Conservation (phyloP, 2,329 filamentous ascomycete species). For the Cyanodermella asteris region DNA sequence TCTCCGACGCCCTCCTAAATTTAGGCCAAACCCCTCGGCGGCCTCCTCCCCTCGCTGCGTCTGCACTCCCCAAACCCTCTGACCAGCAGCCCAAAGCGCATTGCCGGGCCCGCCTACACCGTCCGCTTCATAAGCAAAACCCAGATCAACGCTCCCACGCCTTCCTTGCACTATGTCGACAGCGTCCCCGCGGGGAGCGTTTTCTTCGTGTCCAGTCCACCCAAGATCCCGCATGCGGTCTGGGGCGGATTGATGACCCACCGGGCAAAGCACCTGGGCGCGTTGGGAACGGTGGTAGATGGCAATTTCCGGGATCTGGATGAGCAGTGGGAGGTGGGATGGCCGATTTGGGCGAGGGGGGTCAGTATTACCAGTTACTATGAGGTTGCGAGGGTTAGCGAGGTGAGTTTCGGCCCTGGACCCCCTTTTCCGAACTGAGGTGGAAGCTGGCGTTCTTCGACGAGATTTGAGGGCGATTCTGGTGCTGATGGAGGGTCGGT, state of each 20-base stretch:
- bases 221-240: conserved; percentile 22
- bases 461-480: not conserved
- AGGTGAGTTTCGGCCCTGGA: conserved; percentile 6
- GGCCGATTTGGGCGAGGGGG: conserved; percentile 10
- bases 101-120: conserved; percentile 33
- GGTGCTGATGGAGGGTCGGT: not conserved
- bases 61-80: conserved; percentile 33
- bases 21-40: conserved; percentile 22
- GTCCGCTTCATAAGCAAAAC: conserved; percentile 27
- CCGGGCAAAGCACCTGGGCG: conserved; percentile 46
- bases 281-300: conserved; percentile 32
- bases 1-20: conserved; percentile 31
- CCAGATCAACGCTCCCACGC: conserved; percentile 23
- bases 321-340: conserved; percentile 26
- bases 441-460: too few species aligned
- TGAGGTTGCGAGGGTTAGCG: conserved; percentile 13
- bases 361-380: conserved; percentile 14
- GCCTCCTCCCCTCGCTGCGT: conserved; percentile 28
- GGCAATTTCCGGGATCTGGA: conserved; percentile 30
- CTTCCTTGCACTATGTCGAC: conserved; percentile 28
- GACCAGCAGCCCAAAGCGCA: conserved; percentile 27
- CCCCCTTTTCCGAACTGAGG: not conserved
- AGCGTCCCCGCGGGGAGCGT: conserved; percentile 24
- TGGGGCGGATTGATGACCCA: conserved; percentile 25
- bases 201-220: conserved; percentile 28